These are phyloP conservation scores for Kwoniella dejecticola DNA, from an alignment of 768 basidiomycete genomes.

Conservation along the genomic window DNA sequence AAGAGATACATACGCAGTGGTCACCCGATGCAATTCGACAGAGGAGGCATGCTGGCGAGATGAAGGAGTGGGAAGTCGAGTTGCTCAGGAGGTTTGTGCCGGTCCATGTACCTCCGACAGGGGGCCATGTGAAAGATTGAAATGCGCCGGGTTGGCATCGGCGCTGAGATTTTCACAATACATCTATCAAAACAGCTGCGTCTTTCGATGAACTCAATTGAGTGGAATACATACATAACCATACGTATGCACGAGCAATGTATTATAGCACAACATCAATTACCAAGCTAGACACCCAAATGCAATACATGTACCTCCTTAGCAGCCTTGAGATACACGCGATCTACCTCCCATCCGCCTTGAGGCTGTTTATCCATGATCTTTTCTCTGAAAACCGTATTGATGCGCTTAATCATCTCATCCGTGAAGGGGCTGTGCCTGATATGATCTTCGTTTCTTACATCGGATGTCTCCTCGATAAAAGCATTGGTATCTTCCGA, in stretches of 20 bases:
- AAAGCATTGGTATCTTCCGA: too few relatives aligned
- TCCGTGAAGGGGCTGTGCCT: slow-evolving; percentile 26
- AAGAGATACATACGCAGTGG: slow-evolving; percentile 51
- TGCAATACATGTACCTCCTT: slow-evolving; percentile 24
- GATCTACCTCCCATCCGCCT: slow-evolving; percentile 45
- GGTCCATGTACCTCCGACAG: slow-evolving; percentile 39
- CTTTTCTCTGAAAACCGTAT: slow-evolving; percentile 18
- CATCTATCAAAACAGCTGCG: neutral
- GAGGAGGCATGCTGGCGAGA: slow-evolving; percentile 62
- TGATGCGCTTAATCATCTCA: slow-evolving; percentile 23
- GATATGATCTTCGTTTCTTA: neutral
- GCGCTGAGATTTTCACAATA: too few relatives aligned
- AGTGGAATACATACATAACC: neutral
- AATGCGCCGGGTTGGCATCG: too few relatives aligned
- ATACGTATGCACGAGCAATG: too few relatives aligned
- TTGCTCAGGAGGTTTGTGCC: slow-evolving; percentile 62
- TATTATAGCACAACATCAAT: slow-evolving; percentile 2
- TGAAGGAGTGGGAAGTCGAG: slow-evolving; percentile 78
- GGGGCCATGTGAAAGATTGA: slow-evolving; percentile 4
- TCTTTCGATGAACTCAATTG: neutral
- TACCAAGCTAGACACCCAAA: neutral
- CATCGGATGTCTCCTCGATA: too few relatives aligned
- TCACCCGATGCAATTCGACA: slow-evolving; percentile 54
- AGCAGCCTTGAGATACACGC: slow-evolving; percentile 39
- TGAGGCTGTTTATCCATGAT: slow-evolving; percentile 34